Base-by-base conservation (phyloP, 768 basidiomycete genomes). In the Pleurotus sapidus region DNA sequence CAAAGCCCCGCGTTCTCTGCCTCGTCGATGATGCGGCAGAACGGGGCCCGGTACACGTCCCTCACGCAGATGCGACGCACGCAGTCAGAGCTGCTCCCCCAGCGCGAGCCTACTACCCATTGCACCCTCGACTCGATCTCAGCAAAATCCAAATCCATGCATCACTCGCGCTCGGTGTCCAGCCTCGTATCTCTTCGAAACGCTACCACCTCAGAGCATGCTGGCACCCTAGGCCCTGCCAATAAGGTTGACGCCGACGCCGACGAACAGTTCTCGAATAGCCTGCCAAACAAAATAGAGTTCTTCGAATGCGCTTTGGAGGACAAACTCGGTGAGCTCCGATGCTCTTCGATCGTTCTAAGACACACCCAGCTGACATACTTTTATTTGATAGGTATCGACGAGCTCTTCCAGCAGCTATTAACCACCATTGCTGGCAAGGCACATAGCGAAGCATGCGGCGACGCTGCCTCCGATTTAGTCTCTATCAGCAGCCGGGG, bases 281-380 rank as follows among this genome's bases (percentile, higher is more conserved):
- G 51, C 38, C 38, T 53, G 17, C 51, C 51, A 11, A 53, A 53
- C 24, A 53, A 25, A 24, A 39, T 53, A 11, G 51, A 40, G 24
- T 53, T 53, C 51, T 40, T 53, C 38, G 51, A 53, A 40, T 53
- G 51, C n/a, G 15, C n/a, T 5, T 42, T 53, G 25, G 11, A 39
- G 1, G 51, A 53, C 25, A 42, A 24, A 25, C 8, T 53, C 14
- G 51, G 38, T 20, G 25, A 11, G 51, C n/a, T n/a, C n/a, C n/a
- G n/a, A n/a, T n/a, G n/a, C n/a, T 24, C 23, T 34, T 34, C 9
- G 9, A 12, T 23, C 11, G n/a, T 12, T n/a, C 6, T 1, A 2
- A 14, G 15, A 5, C 17, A 23, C n/a, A 18, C 5, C 3, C n/a
- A 50, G n/a, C 30, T 17, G 25, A 53, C 11, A 1, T 40, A 23